A percentile compares a stretch with the other conserved stretches of the same genome.
These are phyloP conservation scores for Cutaneotrichosporon dermatis DNA, from an alignment of 1,284 basidiomycete genomes.

Conservation along the genomic window DNA sequence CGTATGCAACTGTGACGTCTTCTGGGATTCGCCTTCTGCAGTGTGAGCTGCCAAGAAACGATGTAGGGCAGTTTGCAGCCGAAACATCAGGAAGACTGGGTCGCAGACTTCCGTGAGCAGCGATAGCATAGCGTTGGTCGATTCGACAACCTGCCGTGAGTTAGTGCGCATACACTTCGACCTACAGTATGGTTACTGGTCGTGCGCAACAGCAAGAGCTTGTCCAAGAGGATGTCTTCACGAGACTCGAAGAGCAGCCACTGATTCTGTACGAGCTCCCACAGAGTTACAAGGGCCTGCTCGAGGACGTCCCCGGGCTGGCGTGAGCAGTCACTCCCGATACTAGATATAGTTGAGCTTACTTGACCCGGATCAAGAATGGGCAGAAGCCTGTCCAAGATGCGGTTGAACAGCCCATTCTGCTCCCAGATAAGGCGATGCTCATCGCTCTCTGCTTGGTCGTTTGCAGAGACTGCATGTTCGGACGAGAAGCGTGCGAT, in stretches of 20 bases:
- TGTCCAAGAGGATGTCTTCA: constrained; percentile 32
- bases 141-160: constrained; percentile 34
- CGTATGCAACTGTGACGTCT: constrained; percentile 7
- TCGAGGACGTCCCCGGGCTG: constrained; percentile 30
- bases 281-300: constrained; percentile 36
- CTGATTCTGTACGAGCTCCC: constrained; percentile 44
- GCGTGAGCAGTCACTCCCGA: background rate
- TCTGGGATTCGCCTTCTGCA: background rate
- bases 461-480: constrained; percentile 19
- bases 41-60: constrained; percentile 21
- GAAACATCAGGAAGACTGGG: constrained; percentile 34
- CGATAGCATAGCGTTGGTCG: constrained; percentile 40
- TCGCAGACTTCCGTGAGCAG: constrained; percentile 36
- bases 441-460: constrained; percentile 6
- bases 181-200: constrained; percentile 29
- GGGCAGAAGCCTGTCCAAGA: constrained; percentile 29
- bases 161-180: background rate
- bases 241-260: constrained; percentile 39
- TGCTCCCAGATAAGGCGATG: constrained; percentile 26
- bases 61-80: constrained; percentile 30
- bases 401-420: constrained; percentile 26
- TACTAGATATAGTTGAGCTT: background rate
- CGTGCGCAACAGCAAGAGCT: constrained; percentile 34
- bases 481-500: constrained; percentile 29
- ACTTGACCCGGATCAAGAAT: constrained; percentile 29